Evolutionary conservation across 2,329 filamentous ascomycete genomes (phyloP).

Genomic region (Trichoderma sp.): DNA sequence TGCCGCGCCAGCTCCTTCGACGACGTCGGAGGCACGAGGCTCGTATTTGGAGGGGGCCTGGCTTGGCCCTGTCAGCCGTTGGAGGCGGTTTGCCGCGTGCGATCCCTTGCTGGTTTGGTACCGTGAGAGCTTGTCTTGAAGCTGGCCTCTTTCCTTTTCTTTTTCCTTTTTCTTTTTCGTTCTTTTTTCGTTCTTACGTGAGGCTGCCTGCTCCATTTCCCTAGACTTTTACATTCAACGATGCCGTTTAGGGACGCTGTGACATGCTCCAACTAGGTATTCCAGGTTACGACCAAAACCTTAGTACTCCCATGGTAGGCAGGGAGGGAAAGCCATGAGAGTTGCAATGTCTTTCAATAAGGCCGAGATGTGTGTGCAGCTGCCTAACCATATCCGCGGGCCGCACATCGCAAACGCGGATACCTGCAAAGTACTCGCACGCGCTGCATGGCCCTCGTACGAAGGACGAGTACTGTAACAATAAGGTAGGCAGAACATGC

Average conservation of each 20-base stretch:
- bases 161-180: no score
- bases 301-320: not conserved
- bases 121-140: not conserved
- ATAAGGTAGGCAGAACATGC: not conserved
- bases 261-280: no score
- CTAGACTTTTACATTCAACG: not conserved
- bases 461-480: no score
- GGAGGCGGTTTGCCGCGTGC: not conserved
- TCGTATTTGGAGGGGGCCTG: constrained; percentile 9
- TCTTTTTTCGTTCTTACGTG: not conserved
- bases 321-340: not conserved
- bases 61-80: not conserved
- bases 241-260: not conserved
- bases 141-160: not conserved
- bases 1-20: constrained; percentile 5
- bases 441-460: no score
- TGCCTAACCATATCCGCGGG: constrained; percentile 13
- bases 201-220: not conserved
- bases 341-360: constrained; percentile 23
- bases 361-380: constrained; percentile 23
- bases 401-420: not conserved
- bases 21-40: constrained; percentile 20
- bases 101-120: no score
- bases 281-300: no score
- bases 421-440: not conserved